Evolutionary conservation across 768 basidiomycete species (phyloP).

Genomic region (Favolaschia claudopus): DNA sequence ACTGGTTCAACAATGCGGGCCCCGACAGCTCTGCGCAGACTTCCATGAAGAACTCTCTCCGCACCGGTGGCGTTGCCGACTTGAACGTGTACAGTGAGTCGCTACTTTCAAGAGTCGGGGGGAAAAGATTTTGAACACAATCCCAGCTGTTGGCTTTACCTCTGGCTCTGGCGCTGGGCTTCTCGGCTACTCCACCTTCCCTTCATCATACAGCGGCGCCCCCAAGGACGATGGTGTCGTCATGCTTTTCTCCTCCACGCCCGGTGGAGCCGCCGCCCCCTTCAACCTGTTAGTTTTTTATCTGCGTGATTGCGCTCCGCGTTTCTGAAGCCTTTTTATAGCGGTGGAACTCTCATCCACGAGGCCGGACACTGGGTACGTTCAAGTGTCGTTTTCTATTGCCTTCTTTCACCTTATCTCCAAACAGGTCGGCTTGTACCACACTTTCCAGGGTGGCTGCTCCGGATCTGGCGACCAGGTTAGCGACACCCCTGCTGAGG

Average conservation of each 20-base stretch:
- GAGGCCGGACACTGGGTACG: conserved; percentile 58
- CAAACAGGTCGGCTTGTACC: conserved; percentile 56
- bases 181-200: conserved; percentile 53
- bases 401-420: no score
- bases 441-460: conserved; percentile 48
- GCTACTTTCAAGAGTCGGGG: background rate
- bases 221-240: conserved; percentile 47
- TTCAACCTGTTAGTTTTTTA: conserved; percentile 36
- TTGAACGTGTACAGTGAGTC: conserved; percentile 48
- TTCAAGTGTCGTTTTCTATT: no score
- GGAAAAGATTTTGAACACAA: background rate
- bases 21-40: background rate
- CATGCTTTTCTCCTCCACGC: conserved; percentile 31
- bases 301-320: background rate
- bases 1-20: conserved; percentile 44
- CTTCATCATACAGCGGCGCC: conserved; percentile 35
- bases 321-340: background rate
- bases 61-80: conserved; percentile 42
- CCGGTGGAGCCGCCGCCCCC: conserved; percentile 39
- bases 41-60: conserved; percentile 35
- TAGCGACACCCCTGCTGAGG: conserved; percentile 48
- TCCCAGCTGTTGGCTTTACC: conserved; percentile 34
- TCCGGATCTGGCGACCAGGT: conserved; percentile 45
- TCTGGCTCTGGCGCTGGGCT: conserved; percentile 40
- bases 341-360: conserved; percentile 46